Evolutionary conservation across 768 basidiomycete genomes (phyloP).

Genomic region (Hemileccinum rubropunctum): DNA sequence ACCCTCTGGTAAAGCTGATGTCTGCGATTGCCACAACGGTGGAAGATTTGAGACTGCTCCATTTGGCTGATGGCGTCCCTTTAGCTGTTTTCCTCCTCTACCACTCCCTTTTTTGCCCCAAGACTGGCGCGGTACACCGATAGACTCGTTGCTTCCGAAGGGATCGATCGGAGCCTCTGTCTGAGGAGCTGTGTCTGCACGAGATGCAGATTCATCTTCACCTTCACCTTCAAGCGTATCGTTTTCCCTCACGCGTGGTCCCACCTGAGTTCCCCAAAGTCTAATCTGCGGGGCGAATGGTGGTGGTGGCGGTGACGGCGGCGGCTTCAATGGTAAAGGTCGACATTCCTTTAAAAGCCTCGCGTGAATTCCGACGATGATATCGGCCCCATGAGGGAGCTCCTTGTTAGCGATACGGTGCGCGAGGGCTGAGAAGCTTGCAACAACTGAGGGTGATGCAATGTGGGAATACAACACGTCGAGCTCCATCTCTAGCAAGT

Average conservation of each 20-base stretch:
- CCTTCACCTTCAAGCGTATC: neutral
- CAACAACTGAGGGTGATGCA: slow-evolving; percentile 10
- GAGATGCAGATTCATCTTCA: too few species aligned
- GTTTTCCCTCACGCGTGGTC: neutral
- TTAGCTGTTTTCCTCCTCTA: too few species aligned
- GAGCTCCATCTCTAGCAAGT: slow-evolving; percentile 19
- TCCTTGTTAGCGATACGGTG: slow-evolving; percentile 18
- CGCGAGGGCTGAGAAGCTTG: slow-evolving; percentile 9
- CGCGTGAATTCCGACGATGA: slow-evolving; percentile 17
- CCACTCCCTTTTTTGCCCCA: too few species aligned
- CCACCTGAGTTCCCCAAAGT: neutral
- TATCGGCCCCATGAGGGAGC: slow-evolving; percentile 19
- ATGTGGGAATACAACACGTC: slow-evolving; percentile 21
- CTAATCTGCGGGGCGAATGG: neutral
- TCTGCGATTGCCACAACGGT: too few species aligned
- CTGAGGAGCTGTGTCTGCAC: neutral
- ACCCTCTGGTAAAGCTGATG: too few species aligned
- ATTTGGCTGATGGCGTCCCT: too few species aligned
- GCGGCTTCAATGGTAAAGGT: neutral
- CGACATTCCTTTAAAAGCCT: slow-evolving; percentile 13
- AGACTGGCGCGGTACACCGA: too few species aligned
- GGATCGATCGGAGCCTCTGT: too few species aligned
- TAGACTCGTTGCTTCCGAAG: too few species aligned
- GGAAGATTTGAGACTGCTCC: too few species aligned
- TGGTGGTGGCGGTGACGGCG: neutral